Evolutionary conservation across 2,329 filamentous ascomycete species (phyloP).

Genomic region (Neocatenulostroma microsporum): DNA sequence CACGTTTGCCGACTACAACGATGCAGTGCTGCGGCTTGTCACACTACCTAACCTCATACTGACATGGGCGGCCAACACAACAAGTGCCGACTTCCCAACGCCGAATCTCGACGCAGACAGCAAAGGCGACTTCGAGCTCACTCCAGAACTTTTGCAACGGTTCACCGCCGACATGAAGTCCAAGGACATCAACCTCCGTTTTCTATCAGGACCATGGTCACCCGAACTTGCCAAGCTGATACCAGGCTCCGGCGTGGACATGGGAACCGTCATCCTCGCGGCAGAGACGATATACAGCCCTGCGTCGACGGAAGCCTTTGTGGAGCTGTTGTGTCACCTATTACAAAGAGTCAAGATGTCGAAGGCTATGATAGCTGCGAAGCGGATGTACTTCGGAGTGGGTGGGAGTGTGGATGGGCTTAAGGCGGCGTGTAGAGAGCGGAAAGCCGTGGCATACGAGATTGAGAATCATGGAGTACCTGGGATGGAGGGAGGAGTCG

Average conservation of each 20-base stretch:
- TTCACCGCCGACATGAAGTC: slow-evolving; percentile 51
- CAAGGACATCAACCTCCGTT: slow-evolving; percentile 50
- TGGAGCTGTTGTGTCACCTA: slow-evolving; percentile 56
- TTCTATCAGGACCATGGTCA: slow-evolving; percentile 71
- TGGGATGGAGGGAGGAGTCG: slow-evolving; percentile 38
- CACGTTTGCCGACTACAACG: slow-evolving; percentile 71
- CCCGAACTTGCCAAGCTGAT: slow-evolving; percentile 53
- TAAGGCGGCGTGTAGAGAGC: slow-evolving; percentile 35
- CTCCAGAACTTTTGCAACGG: slow-evolving; percentile 47
- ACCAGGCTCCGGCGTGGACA: slow-evolving; percentile 27
- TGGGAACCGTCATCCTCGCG: slow-evolving; percentile 54
- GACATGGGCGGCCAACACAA: slow-evolving; percentile 44
- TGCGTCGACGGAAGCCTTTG: slow-evolving; percentile 60
- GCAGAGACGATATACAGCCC: slow-evolving; percentile 81
- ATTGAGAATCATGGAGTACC: slow-evolving; percentile 41
- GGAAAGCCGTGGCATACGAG: slow-evolving; percentile 40
- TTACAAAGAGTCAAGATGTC: slow-evolving; percentile 47
- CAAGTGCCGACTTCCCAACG: slow-evolving; percentile 2
- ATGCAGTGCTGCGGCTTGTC: slow-evolving; percentile 66
- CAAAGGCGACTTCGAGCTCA: slow-evolving; percentile 57
- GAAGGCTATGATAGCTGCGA: slow-evolving; percentile 63
- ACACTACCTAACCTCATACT: slow-evolving; percentile 72
- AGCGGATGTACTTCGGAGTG: slow-evolving; percentile 76
- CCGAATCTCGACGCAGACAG: slow-evolving; percentile 9
- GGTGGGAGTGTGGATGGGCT: slow-evolving; percentile 76